Percentiles rank a stretch among this genome's conserved stretches.
These are phyloP conservation scores for Cystobasidium pallidum DNA, from an alignment of 1,284 basidiomycete genomes.

Conservation along the genomic window DNA sequence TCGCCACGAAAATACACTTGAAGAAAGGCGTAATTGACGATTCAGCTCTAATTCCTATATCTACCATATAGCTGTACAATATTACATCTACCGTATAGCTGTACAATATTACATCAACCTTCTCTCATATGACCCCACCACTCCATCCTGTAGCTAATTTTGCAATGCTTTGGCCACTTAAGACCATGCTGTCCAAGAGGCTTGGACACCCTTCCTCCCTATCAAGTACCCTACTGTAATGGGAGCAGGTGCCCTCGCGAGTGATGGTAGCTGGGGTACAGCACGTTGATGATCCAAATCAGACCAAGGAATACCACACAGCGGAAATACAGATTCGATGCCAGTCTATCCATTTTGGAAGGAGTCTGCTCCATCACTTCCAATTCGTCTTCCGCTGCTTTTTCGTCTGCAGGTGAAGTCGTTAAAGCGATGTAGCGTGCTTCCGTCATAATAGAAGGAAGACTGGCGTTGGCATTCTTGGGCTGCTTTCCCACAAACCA, in stretches of 20 bases:
- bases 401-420: background rate
- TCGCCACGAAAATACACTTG: no score
- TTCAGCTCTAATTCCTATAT: no score
- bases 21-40: no score
- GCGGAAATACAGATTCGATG: constrained; percentile 18
- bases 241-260: constrained; percentile 30
- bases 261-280: constrained; percentile 30
- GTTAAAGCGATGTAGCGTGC: constrained; percentile 9
- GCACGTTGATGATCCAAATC: constrained; percentile 43
- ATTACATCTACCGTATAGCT: no score
- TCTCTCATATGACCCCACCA: background rate
- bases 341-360: background rate
- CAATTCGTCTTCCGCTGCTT: background rate
- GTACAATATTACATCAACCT: no score
- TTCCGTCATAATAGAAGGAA: background rate
- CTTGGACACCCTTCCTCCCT: no score
- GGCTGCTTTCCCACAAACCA: constrained; percentile 65
- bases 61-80: no score
- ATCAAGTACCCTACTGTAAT: constrained; percentile 19
- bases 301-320: constrained; percentile 22
- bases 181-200: no score
- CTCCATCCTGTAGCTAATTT: no score
- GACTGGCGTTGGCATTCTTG: background rate
- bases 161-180: no score
- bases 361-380: background rate